Evolutionary conservation across 371 early-diverging fungal species (phyloP).

Genomic region (Funneliformis caledonium): DNA sequence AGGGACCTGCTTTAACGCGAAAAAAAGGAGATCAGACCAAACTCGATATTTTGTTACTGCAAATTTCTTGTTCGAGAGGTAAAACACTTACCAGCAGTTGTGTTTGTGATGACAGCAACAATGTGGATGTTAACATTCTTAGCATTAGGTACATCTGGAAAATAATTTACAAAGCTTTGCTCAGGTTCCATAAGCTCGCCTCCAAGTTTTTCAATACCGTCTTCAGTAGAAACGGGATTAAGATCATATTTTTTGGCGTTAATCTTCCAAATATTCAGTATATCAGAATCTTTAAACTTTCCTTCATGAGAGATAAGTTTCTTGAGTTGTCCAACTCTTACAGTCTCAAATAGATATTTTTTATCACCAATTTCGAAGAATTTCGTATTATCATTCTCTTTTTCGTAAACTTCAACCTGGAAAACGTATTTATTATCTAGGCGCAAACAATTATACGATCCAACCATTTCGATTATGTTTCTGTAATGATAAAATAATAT

Average conservation of each 20-base stretch:
- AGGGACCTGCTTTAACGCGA: neutral
- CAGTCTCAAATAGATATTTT: too few relatives aligned
- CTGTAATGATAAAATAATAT: too few relatives aligned
- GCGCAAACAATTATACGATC: too few relatives aligned
- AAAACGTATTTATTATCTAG: too few relatives aligned
- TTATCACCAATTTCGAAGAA: too few relatives aligned
- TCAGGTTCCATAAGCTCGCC: neutral
- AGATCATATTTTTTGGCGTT: conserved; percentile 5
- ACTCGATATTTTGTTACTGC: neutral
- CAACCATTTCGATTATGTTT: too few relatives aligned
- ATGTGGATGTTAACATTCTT: neutral
- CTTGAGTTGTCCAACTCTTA: neutral
- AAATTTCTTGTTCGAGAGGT: neutral
- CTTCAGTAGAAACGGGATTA: neutral
- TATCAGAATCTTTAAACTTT: conserved; percentile 4
- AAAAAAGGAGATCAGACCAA: neutral
- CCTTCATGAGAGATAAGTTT: conserved; percentile 5
- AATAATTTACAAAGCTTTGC: neutral
- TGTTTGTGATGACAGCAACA: neutral
- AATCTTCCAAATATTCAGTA: neutral
- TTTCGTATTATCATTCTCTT: too few relatives aligned
- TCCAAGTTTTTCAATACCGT: neutral
- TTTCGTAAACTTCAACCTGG: too few relatives aligned
- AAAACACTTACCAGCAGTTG: neutral
- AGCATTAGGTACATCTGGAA: neutral